Conservation (phyloP, 2,329 filamentous ascomycete genomes). For the Elsinoe fawcettii region DNA sequence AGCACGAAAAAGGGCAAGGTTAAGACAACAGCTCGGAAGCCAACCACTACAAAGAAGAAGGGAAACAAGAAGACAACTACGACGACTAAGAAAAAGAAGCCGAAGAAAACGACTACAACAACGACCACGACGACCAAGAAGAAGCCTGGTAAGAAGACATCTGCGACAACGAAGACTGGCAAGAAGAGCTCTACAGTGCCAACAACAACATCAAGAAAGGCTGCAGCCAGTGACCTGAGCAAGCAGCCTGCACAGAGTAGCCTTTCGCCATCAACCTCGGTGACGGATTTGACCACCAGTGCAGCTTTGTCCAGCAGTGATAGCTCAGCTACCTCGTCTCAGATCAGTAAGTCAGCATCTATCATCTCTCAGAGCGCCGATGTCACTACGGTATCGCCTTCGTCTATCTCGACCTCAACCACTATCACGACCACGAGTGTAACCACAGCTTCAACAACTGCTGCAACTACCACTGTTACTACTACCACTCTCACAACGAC, state of each 20-base stretch:
- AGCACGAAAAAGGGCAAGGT: background rate
- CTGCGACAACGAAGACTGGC: background rate
- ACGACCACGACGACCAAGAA: background rate
- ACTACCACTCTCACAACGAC: background rate
- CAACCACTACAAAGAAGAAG: background rate
- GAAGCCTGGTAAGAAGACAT: background rate
- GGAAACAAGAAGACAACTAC: background rate
- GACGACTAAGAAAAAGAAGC: background rate
- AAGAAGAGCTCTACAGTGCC: background rate
- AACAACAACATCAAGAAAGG: background rate
- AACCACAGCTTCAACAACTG: background rate
- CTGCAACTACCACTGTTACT: background rate
- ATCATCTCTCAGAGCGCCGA: too few species aligned
- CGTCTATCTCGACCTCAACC: background rate
- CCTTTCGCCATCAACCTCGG: background rate
- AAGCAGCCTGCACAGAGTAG: background rate
- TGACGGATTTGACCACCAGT: background rate
- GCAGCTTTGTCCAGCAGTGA: background rate
- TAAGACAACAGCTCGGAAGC: background rate
- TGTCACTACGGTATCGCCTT: background rate
- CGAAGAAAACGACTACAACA: background rate
- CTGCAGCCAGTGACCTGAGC: background rate
- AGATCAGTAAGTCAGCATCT: background rate
- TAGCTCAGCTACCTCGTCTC: background rate
- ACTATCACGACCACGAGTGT: background rate